These are phyloP conservation scores for Trichothecium sympodiale DNA, from an alignment of 2,329 filamentous ascomycete genomes.

Conservation along the genomic window DNA sequence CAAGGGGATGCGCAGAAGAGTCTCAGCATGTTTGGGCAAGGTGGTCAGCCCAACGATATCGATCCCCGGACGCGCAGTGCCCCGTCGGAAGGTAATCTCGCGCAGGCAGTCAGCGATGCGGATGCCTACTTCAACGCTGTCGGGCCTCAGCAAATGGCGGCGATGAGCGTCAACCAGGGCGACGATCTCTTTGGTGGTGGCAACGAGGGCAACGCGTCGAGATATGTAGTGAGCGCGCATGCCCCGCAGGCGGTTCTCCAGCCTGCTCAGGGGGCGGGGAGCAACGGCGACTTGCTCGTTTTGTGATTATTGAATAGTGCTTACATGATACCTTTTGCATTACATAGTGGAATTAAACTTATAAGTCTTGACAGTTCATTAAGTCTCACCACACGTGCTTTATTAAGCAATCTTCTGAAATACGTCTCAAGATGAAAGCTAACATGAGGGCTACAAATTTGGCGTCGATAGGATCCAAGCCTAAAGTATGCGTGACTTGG, in stretches of 20 bases:
- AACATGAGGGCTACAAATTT: too few relatives aligned
- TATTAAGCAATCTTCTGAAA: too few relatives aligned
- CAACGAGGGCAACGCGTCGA: slow-evolving; percentile 38
- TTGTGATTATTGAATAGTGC: slow-evolving; percentile 29
- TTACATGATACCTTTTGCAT: too few relatives aligned
- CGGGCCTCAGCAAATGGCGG: slow-evolving; percentile 60
- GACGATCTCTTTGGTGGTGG: slow-evolving; percentile 53
- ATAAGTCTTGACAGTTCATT: too few relatives aligned
- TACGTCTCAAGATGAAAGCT: too few relatives aligned
- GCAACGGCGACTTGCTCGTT: slow-evolving; percentile 62
- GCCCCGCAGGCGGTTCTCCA: slow-evolving; percentile 67
- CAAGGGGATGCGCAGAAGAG: slow-evolving; percentile 45
- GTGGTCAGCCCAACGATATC: slow-evolving; percentile 39
- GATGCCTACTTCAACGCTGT: slow-evolving; percentile 40
- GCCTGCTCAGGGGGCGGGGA: slow-evolving; percentile 50
- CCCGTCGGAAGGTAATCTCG: slow-evolving; percentile 36
- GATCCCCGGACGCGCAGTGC: slow-evolving; percentile 28
- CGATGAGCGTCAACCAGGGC: slow-evolving; percentile 54
- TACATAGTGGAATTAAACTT: too few relatives aligned
- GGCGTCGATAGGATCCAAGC: too few relatives aligned
- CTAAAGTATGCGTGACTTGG: too few relatives aligned
- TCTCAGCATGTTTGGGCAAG: slow-evolving; percentile 45
- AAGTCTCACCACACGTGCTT: too few relatives aligned
- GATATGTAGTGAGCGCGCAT: slow-evolving; percentile 72
- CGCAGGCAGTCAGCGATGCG: slow-evolving; percentile 64